Conservation (phyloP, 2,329 filamentous ascomycete species). For the Pseudogymnoascus sp. region DNA sequence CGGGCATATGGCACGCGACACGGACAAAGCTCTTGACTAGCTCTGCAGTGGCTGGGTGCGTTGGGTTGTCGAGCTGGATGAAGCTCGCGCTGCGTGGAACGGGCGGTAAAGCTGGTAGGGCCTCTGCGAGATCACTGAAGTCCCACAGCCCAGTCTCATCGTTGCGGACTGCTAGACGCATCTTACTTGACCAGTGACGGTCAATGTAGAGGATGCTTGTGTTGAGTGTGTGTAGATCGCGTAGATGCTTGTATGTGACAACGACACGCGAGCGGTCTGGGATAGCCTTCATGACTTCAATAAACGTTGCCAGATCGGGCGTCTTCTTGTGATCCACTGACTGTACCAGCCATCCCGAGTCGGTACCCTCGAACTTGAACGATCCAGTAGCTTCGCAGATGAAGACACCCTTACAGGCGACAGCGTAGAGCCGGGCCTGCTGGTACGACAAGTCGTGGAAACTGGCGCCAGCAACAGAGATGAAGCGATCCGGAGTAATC, state of each 20-base stretch:
- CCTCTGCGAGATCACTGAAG: slow-evolving; percentile 75
- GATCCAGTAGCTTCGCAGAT: slow-evolving; percentile 92
- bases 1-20: slow-evolving; percentile 83
- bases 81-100: slow-evolving; percentile 77
- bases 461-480: slow-evolving; percentile 85
- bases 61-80: slow-evolving; percentile 82
- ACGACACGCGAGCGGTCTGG: slow-evolving; percentile 79
- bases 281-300: slow-evolving; percentile 82
- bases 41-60: slow-evolving; percentile 83
- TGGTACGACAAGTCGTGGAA: slow-evolving; percentile 98
- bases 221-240: slow-evolving; percentile 88
- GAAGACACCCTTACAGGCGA: slow-evolving; percentile 85
- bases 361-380: slow-evolving; percentile 85
- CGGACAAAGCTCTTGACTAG: slow-evolving; percentile 92
- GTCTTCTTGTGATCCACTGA: slow-evolving; percentile 88
- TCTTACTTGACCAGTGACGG: slow-evolving; percentile 91
- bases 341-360: slow-evolving; percentile 90
- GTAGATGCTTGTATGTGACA: slow-evolving; percentile 89
- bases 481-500: slow-evolving; percentile 93
- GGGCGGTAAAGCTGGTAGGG: slow-evolving; percentile 66
- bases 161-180: slow-evolving; percentile 86
- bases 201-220: slow-evolving; percentile 90
- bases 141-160: slow-evolving; percentile 90
- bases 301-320: slow-evolving; percentile 77
- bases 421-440: slow-evolving; percentile 90